These are phyloP conservation scores for Crotalaria pallida DNA, from an alignment of 306 rosid species.

Conservation along the genomic window DNA sequence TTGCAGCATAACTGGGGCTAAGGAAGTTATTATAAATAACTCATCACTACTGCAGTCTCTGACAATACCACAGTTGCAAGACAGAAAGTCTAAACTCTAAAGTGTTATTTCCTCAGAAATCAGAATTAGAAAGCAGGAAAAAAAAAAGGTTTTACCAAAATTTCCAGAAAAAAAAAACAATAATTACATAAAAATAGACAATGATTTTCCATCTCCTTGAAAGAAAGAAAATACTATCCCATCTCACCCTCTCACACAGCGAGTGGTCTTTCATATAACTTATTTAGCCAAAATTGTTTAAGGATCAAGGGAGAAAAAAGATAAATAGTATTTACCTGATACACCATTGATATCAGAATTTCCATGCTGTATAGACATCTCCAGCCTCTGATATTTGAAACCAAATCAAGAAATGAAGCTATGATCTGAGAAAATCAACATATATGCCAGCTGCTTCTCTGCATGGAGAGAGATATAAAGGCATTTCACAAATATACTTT, in stretches of 20 bases:
- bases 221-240: background rate
- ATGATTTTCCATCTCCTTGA: background rate
- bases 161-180: background rate
- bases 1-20: background rate
- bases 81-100: background rate
- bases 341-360: conserved; percentile 32
- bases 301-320: background rate
- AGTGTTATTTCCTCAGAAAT: background rate
- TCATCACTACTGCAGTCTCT: background rate
- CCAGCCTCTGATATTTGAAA: conserved; percentile 35
- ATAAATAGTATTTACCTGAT: conserved; percentile 38
- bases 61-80: background rate
- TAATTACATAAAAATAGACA: background rate
- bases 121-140: background rate
- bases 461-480: conserved; percentile 10
- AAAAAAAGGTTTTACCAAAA: background rate
- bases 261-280: background rate
- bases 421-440: conserved; percentile 33
- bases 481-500: background rate
- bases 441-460: conserved; percentile 21
- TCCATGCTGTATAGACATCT: conserved; percentile 50
- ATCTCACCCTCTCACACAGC: background rate
- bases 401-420: conserved; percentile 26
- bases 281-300: background rate
- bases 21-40: background rate